Evolutionary conservation across 1,284 basidiomycete species (phyloP).

Genomic region (Ganoderma lingzhi): DNA sequence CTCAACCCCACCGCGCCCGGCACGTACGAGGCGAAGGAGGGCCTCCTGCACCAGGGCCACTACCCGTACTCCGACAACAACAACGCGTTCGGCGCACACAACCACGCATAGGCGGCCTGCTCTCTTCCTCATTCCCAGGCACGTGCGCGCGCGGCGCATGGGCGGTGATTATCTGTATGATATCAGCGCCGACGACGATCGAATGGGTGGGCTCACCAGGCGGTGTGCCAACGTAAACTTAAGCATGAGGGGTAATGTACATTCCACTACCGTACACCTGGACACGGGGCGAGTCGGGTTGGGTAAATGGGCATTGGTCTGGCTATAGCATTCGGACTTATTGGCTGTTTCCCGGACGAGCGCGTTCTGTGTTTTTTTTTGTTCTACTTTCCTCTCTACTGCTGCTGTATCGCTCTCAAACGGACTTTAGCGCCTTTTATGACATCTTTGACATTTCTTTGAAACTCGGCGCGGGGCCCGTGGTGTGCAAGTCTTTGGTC

Average conservation of each 20-base stretch:
- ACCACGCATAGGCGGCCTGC: conserved; percentile 17
- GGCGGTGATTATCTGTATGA: conserved; percentile 9
- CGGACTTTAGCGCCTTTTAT: conserved; percentile 15
- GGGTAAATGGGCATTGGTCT: background rate
- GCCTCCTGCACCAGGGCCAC: conserved; percentile 35
- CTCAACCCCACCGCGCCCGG: conserved; percentile 36
- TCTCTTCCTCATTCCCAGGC: background rate
- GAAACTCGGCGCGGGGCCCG: background rate
- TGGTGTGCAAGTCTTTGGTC: too few relatives aligned
- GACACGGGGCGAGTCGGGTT: background rate
- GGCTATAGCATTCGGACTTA: background rate
- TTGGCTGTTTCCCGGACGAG: conserved; percentile 1
- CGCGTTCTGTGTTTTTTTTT: conserved; percentile 4
- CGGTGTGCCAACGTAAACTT: background rate
- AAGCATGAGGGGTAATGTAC: conserved; percentile 12
- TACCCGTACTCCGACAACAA: conserved; percentile 42
- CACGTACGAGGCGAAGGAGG: conserved; percentile 41
- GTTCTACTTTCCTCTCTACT: conserved; percentile 8
- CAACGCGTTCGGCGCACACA: conserved; percentile 38
- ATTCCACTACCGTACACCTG: background rate
- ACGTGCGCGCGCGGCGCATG: background rate
- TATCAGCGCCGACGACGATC: background rate
- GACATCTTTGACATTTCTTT: background rate
- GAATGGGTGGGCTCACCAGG: background rate
- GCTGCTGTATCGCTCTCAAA: conserved; percentile 21